Evolutionary conservation across 139 green algal genomes (phyloP).

Genomic region (Klebsormidium nitens): DNA sequence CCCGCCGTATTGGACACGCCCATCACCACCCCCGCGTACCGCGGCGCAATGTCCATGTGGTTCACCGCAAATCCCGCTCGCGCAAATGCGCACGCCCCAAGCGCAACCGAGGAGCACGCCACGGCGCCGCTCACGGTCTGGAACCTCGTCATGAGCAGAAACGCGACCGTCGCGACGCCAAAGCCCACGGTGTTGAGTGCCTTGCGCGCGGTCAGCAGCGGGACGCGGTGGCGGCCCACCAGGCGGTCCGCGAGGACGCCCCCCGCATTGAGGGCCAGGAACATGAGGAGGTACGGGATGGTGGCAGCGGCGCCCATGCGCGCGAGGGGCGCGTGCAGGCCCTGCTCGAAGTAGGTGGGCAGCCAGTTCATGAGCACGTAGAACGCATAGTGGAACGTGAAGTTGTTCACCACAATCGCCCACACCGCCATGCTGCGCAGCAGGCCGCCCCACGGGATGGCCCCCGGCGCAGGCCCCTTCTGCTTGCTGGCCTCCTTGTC

Average conservation of each 20-base stretch:
- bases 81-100: conserved; percentile 59
- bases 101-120: conserved; percentile 38
- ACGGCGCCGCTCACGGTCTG: conserved; percentile 36
- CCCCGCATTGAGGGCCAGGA: conserved; percentile 50
- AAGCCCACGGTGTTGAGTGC: conserved; percentile 78
- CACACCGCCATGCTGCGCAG: conserved; percentile 71
- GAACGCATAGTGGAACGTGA: conserved; percentile 97
- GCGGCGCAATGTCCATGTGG: conserved; percentile 86
- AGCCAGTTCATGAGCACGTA: conserved; percentile 99
- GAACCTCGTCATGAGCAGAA: conserved; percentile 43
- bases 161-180: conserved; percentile 11
- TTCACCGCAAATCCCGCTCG: conserved; percentile 88
- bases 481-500: conserved; percentile 1
- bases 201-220: conserved; percentile 69
- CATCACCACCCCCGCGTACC: conserved; percentile 92
- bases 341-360: conserved; percentile 93
- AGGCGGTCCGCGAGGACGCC: conserved; percentile 69
- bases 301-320: conserved; percentile 69
- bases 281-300: conserved; percentile 94
- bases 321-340: conserved; percentile 66
- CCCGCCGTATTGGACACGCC: conserved; percentile 83
- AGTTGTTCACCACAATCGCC: conserved; percentile 97
- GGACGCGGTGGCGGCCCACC: conserved; percentile 52
- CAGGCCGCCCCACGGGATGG: conserved; percentile 65
- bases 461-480: conserved; percentile 1